Evolutionary conservation across 164 flowering plant species (phyloP).

Genomic region (Annona squamosa): DNA sequence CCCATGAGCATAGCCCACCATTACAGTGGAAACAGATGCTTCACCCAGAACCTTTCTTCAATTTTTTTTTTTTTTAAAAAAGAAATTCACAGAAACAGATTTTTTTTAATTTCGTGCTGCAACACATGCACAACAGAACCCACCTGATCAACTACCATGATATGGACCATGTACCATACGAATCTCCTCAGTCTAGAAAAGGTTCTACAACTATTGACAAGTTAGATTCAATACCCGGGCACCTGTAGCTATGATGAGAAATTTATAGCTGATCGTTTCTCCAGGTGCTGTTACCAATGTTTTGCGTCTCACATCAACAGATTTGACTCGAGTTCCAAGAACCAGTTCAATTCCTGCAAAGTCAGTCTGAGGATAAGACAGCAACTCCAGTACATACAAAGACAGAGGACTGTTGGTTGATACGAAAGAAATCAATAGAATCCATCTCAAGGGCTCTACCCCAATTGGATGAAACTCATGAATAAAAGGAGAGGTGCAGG

Average conservation of each 20-base stretch:
- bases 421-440: neutral
- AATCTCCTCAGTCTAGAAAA: neutral
- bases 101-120: neutral
- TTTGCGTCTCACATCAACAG: constrained; percentile 83
- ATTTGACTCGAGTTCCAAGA: constrained; percentile 83
- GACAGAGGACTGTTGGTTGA: neutral
- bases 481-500: too few relatives aligned
- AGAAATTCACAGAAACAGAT: neutral
- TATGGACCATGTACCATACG: neutral
- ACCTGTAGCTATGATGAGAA: constrained; percentile 94
- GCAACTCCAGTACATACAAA: constrained; percentile 7
- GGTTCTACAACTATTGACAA: constrained; percentile 6
- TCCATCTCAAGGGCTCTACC: neutral
- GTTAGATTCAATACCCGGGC: constrained; percentile 77
- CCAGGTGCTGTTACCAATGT: constrained; percentile 78
- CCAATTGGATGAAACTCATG: neutral
- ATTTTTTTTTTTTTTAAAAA: too few relatives aligned
- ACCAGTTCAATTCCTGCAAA: constrained; percentile 80
- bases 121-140: neutral
- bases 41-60: neutral
- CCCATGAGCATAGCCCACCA: neutral
- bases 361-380: constrained; percentile 19
- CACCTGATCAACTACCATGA: neutral
- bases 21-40: neutral
- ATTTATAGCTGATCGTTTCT: constrained; percentile 86